Percentiles rank a stretch among this genome's conserved stretches.
Evolutionary conservation across 2,329 filamentous ascomycete genomes (phyloP).

Genomic region (Hymenoscyphus repandus): DNA sequence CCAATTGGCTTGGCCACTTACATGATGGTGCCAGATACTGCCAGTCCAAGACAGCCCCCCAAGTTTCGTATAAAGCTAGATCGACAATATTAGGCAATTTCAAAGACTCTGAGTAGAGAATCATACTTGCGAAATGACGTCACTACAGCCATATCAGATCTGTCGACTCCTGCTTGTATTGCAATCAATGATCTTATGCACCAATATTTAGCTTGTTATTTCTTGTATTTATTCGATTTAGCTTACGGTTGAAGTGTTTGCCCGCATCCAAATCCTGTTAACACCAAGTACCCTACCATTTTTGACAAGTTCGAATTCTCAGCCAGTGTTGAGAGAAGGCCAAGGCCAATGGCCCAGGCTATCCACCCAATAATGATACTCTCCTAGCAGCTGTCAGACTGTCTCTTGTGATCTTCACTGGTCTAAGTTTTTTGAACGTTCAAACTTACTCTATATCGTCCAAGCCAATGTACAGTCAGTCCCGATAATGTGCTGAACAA

Average conservation of each 20-base stretch:
- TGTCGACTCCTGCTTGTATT: slow-evolving; percentile 36
- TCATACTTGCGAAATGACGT: slow-evolving; percentile 24
- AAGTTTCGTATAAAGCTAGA: slow-evolving; percentile 35
- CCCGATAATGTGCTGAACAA: slow-evolving; percentile 39
- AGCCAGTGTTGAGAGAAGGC: slow-evolving; percentile 47
- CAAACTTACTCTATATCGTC: slow-evolving; percentile 39
- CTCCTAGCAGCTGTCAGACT: slow-evolving; percentile 22
- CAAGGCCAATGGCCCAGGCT: slow-evolving; percentile 46
- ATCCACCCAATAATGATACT: slow-evolving; percentile 49
- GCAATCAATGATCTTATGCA: slow-evolving; percentile 29
- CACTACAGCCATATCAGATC: slow-evolving; percentile 37
- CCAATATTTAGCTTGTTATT: too few species aligned
- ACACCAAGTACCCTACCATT: slow-evolving; percentile 48
- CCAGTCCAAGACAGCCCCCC: slow-evolving; percentile 36
- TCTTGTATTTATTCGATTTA: too few species aligned
- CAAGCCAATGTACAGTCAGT: slow-evolving; percentile 46
- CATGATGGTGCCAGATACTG: slow-evolving; percentile 37
- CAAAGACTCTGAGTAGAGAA: too few species aligned
- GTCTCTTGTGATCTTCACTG: too few species aligned
- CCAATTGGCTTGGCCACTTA: slow-evolving; percentile 15
- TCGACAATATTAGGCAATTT: too few species aligned
- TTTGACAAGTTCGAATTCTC: slow-evolving; percentile 43
- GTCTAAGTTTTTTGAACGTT: too few species aligned
- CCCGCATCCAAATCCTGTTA: slow-evolving; percentile 47
- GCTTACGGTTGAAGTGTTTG: slow-evolving; percentile 43